Evolutionary conservation across 148 eudicot species (phyloP), one percentile per base, ranked within the genome.

Genomic region (Arctostaphylos glauca): DNA sequence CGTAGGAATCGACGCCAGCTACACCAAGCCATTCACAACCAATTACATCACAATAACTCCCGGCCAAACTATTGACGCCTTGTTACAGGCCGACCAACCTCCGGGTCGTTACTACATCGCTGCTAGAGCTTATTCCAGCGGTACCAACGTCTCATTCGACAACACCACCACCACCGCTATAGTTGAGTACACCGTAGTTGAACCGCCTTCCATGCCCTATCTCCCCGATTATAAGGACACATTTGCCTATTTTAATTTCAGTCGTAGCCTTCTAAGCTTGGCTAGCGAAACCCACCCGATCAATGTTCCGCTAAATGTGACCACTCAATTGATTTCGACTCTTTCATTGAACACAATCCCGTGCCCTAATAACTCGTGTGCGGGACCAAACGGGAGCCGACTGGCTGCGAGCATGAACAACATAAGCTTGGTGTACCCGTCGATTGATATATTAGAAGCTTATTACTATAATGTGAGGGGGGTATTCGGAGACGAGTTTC

Each of bases 111-210:
- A 66, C 9, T 81, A 80, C 84, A 84, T 84, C 50, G 83, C 81
- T 1, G 66, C 83, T 7, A 54, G 86, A 15, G 80, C 81, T 0
- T 83, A 38, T 48, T 23, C 71, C 14, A 18, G 23, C 67, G 25
- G 23, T 8, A 68, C 46, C 13, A 78, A 55, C 13, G 23, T 46
- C 38, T 13, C 23, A 14, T 84, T 13, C 70, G 76, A 74, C n/a
- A 84, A 76, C 70, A 83, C 83, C 68, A 84, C 86, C 58, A 84
- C 86, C 67, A 84, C 86, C 19, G 86, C 84, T 23, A 10, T 81
- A 41, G 8, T 84, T 12, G 18, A 50, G 18, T 90, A 90, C 82
- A 14, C 14, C 2, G 81, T 87, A 6, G 78, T 85, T 3, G 7
- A 78, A 2, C 60, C 85, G 0, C 81, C 83, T 8, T 0, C 66